Base-by-base conservation (phyloP, 495 filamentous ascomycete species). In the Lasiosphaeria ovina region DNA sequence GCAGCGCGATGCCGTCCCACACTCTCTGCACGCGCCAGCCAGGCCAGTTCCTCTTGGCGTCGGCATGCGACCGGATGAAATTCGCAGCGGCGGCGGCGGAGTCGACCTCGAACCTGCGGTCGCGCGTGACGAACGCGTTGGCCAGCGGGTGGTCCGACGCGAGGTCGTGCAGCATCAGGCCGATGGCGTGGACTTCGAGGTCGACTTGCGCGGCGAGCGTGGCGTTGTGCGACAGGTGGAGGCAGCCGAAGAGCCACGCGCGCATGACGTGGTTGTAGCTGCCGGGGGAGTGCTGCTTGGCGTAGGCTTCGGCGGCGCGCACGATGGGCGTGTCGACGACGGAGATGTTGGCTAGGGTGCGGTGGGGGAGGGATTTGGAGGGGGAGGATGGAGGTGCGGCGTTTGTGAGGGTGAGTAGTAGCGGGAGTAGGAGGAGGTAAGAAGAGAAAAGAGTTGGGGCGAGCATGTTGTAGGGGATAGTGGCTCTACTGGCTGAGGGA, bases 261-360 rank as follows among this genome's bases (percentile, higher is more conserved):
- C 82, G 77, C 57, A 79, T 69, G 66, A 78, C 64, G 64, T 84
- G 81, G 63, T 83, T 81, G 72, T 75, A 83, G 4, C 68, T 58
- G 14, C 73, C 64, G 34, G 60, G 65, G 9, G 62, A 60, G 66
- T 79, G 69, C 4, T 64, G 45, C 35, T 71, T 70, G 40, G 73
- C 69, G 52, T 73, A 81, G 8, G 52, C 70, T 44, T 81, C 62
- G 36, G 81, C 78, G 0, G 71, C 57, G 54, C 58, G 61, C 51
- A 68, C 60, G 31, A 61, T 11, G 34, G 57, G 64, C 7, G 66
- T 69, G 51, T 71, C 62, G 57, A 69, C 44, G 24, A 69, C 62
- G 1, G 65, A 60, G 52, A 71, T 62, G 44, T 59, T 57, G 12
- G 69, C 66, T 31, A 71, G 59, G 48, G 32, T 64, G 10, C 58